Evolutionary conservation across 208 protist genomes (phyloP).

Genomic region (Leishmania guyanensis): DNA sequence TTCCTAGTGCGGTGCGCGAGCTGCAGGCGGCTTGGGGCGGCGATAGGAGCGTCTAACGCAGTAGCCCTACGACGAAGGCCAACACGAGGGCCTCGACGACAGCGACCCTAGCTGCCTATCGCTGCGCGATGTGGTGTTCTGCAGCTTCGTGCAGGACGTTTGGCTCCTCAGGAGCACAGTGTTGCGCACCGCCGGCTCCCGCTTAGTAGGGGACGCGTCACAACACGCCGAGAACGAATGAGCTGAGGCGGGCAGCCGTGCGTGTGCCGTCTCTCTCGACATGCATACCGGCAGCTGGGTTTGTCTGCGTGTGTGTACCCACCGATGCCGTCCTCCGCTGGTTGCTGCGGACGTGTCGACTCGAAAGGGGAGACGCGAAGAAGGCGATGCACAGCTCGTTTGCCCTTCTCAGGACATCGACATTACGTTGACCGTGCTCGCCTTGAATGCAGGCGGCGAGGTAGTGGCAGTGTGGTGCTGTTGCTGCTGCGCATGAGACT

Average conservation of each 20-base stretch:
- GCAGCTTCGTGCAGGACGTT: slow-evolving; percentile 81
- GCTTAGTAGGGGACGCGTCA: slow-evolving; percentile 38
- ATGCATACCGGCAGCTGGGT: too few relatives aligned
- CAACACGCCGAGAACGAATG: background rate
- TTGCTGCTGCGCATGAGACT: background rate
- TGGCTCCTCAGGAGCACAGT: slow-evolving; percentile 79
- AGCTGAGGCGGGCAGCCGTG: background rate
- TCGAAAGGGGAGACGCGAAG: background rate
- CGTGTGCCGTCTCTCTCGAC: too few relatives aligned
- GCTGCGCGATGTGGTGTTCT: slow-evolving; percentile 75
- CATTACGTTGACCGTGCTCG: background rate
- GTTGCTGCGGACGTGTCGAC: background rate
- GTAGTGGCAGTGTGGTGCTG: background rate
- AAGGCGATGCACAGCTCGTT: background rate
- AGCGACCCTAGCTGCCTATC: slow-evolving; percentile 54
- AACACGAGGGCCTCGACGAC: slow-evolving; percentile 70
- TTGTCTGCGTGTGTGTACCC: too few relatives aligned
- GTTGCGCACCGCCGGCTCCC: slow-evolving; percentile 81
- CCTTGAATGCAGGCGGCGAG: background rate
- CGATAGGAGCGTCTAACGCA: slow-evolving; percentile 52
- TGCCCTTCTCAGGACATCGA: background rate
- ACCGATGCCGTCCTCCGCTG: background rate
- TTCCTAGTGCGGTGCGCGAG: slow-evolving; percentile 84
- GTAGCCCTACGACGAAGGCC: slow-evolving; percentile 72
- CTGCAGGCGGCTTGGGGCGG: slow-evolving; percentile 67